Evolutionary conservation across 1,284 basidiomycete genomes (phyloP), one percentile per base, ranked within the genome.

Genomic region (Apiotrichum veenhuisii): DNA sequence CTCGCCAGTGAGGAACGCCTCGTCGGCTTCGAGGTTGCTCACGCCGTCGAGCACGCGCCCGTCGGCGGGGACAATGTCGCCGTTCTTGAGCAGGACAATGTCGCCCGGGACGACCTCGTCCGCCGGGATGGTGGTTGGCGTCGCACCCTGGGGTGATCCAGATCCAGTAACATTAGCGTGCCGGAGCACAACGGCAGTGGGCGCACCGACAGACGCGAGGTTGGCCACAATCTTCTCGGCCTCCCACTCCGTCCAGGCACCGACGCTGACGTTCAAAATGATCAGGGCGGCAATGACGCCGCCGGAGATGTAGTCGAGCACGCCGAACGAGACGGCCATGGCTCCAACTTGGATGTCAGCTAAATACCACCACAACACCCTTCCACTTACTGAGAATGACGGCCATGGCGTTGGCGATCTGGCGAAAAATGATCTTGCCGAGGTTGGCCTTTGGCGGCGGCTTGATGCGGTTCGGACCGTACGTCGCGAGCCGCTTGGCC

Each of bases 1-100:
- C 69, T 86, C 84, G 46, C 85, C 86, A 5, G 86, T 87, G n/a
- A 88, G 77, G 34, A 87, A 79, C 5, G 85, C 83, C 67, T 87
- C 85, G 61, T 86, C 85, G 20, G 81, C 73, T 66, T 85, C 83
- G 27, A 85, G 73, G 64, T 83, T 82, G 46, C 73, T 71, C 20
- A 72, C 62, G 8, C 76, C 77, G 7, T 77, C 76, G 27, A 81
- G 67, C 11, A 80, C 65, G 51, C 82, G 70, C 45, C 82, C 79
- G 65, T 85, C 84, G 46, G 84, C 83, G 14, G 84, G 83, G 17
- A 85, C 79, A 48, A 84, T 81, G 66, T 85, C 84, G 36, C 84
- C 83, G 22, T 79, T 80, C 61, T 81, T 81, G 53, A 85, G 74
- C 47, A 80, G 70, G 45, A 86, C 78, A 59, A 85, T 76, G 64